phyloP scores from a whole-genome alignment of 176 grass and related monocot genomes.

The Cenchrus americanus region DNA sequence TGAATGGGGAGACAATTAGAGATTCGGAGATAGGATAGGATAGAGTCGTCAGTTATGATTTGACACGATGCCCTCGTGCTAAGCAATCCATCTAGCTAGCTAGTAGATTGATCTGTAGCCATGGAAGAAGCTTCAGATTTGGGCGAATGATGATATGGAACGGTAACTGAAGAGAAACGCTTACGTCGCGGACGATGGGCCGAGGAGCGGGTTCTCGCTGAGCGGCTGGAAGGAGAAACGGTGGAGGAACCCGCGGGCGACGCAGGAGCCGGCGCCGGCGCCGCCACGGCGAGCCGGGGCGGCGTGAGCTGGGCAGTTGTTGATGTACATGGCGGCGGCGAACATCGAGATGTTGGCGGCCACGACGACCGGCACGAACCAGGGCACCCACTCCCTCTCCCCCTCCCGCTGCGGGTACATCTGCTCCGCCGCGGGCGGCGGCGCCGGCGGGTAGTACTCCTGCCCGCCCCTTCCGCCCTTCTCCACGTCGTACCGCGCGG shows the following conservation, averaged over 20 bases:
- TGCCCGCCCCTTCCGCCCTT: slow-evolving; percentile 36
- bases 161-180: neutral
- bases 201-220: slow-evolving; percentile 83
- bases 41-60: slow-evolving; percentile 3
- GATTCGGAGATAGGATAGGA: neutral
- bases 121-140: neutral
- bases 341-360: slow-evolving; percentile 75
- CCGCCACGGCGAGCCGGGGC: slow-evolving; percentile 19
- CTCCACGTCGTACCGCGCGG: slow-evolving; percentile 68
- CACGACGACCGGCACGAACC: slow-evolving; percentile 72
- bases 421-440: slow-evolving; percentile 13
- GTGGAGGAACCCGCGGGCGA: slow-evolving; percentile 66
- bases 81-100: neutral
- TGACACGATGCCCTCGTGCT: neutral
- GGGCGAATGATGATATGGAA: neutral
- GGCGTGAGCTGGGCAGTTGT: slow-evolving; percentile 82
- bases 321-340: slow-evolving; percentile 83
- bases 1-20: neutral
- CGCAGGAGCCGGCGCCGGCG: slow-evolving; percentile 39
- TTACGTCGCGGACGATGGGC: slow-evolving; percentile 88
- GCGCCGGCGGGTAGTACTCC: neutral
- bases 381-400: slow-evolving; percentile 81
- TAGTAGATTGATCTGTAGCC: neutral
- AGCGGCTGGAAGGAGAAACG: slow-evolving; percentile 90
- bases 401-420: slow-evolving; percentile 36